Evolutionary conservation across 2,329 filamentous ascomycete species (phyloP), one percentile per base, ranked within the genome.

Genomic region (Helotiales sp.): DNA sequence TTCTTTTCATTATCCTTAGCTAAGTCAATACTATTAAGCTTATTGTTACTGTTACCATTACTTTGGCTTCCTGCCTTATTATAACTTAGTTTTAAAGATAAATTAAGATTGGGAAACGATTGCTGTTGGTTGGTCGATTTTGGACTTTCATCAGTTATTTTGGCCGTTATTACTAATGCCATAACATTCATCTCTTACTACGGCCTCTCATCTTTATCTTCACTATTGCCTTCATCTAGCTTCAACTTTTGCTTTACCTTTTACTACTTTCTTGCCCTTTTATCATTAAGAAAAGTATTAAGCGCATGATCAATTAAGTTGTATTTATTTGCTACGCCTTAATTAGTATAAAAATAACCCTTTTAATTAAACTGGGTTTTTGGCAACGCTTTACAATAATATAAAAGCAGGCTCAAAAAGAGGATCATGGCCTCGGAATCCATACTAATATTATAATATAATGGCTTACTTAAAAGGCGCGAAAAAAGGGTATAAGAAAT

Each of bases 391-490:
- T 43, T 65, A 20, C 8, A 28, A 54, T 58, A 66, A n/a, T n/a
- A n/a, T 64, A 43, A 50, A 65, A 58, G 64, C 60, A 58, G 49
- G 60, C 60, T 64, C 24, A n/a, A n/a, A n/a, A 54, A 62, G 70
- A 50, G 63, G 62, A 55, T 65, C 37, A 65, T 65, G 55, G 70
- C 61, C 66, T 69, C 58, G 57, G 69, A 73, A 63, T 40, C 66
- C 45, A 45, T 47, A 69, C 60, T 67, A 45, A 66, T 70, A 66
- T 22, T 30, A 45, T 70, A 63, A 55, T 69, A 45, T 20, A 70
- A 69, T 70, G 43, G 67, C 64, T 71, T 61, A 65, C 65, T 69
- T 58, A 62, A 71, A 49, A 40, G 4, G 34, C 34, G 26, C 11
- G 64, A 67, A 67, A 57, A 63, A 43, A 40, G 30, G 50, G 62